These are phyloP conservation scores for Arthrobotrys pseudoclavata DNA, from an alignment of 2,329 filamentous ascomycete species.

Conservation along the genomic window DNA sequence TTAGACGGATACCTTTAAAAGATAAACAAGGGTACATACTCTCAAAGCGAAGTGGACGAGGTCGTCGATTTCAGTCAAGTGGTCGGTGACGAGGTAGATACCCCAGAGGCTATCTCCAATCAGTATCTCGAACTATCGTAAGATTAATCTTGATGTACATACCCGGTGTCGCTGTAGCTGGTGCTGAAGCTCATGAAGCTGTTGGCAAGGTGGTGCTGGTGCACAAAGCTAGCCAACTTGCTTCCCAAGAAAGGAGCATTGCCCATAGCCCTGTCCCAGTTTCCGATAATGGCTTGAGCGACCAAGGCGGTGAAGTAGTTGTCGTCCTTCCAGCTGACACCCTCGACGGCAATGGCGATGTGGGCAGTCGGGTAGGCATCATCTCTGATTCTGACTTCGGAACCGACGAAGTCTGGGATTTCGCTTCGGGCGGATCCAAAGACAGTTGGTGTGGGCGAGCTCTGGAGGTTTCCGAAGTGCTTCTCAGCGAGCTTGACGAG, in stretches of 20 bases:
- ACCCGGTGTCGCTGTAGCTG: conserved; percentile 99
- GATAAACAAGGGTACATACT: conserved; percentile 38
- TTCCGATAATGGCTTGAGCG: conserved; percentile 97
- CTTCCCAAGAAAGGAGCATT: conserved; percentile 97
- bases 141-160: conserved; percentile 66
- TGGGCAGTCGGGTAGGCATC: conserved; percentile 96
- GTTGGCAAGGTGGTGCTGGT: conserved; percentile 95
- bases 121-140: conserved; percentile 18
- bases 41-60: conserved; percentile 98
- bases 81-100: conserved; percentile 97
- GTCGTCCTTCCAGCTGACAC: conserved; percentile 99
- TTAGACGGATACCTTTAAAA: conserved; percentile 1
- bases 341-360: conserved; percentile 98
- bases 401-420: conserved; percentile 95
- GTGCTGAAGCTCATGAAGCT: conserved; percentile 99
- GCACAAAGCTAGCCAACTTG: conserved; percentile 95
- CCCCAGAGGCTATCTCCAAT: conserved; percentile 84
- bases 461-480: conserved; percentile 83
- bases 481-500: conserved; percentile 97
- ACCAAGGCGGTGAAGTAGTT: conserved; percentile 99
- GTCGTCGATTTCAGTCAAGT: conserved; percentile 88
- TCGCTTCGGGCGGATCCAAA: conserved; percentile 79
- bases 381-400: conserved; percentile 93
- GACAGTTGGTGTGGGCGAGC: conserved; percentile 80
- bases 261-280: conserved; percentile 99